phyloP scores from a whole-genome alignment of 306 rosid species.

The Quercus berberidifolia region DNA sequence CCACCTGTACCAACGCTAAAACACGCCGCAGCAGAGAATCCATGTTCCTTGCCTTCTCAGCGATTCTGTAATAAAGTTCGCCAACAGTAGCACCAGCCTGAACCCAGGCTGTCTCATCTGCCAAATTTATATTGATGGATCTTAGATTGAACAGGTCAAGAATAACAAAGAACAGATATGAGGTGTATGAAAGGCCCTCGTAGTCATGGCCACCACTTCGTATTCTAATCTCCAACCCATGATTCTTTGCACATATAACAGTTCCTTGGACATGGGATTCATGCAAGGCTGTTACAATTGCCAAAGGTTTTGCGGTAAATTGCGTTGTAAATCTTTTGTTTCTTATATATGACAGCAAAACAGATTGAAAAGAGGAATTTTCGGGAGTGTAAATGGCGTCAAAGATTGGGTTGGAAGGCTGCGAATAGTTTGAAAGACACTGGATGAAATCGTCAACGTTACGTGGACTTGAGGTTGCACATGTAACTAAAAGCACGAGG shows the following conservation, averaged over 20 bases:
- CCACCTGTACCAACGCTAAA: conserved; percentile 29
- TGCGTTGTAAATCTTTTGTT: conserved; percentile 21
- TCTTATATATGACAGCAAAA: conserved; percentile 8
- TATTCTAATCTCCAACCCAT: conserved; percentile 19
- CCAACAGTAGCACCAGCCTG: conserved; percentile 38
- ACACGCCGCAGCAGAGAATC: conserved; percentile 29
- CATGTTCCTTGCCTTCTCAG: conserved; percentile 14
- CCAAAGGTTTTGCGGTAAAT: conserved; percentile 26
- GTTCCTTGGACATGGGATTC: conserved; percentile 23
- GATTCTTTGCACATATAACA: conserved; percentile 12
- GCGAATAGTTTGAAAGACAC: conserved; percentile 1
- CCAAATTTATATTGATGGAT: conserved; percentile 12
- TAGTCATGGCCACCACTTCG: conserved; percentile 46
- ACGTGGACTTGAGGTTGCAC: background rate
- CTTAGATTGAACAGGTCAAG: conserved; percentile 37
- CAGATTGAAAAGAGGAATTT: conserved; percentile 14
- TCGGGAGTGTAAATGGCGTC: conserved; percentile 13
- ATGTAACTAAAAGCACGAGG: background rate
- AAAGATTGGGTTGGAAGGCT: conserved; percentile 1
- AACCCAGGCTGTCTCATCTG: conserved; percentile 22
- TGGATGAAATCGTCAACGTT: background rate
- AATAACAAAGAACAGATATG: conserved; percentile 17
- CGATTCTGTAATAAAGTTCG: conserved; percentile 31
- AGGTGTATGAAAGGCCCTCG: conserved; percentile 29
- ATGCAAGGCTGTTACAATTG: conserved; percentile 13